Evolutionary conservation across 192 early-diverging fungal genomes (phyloP), one percentile per base, ranked within the genome.

Genomic region (Linnemannia schmuckeri): DNA sequence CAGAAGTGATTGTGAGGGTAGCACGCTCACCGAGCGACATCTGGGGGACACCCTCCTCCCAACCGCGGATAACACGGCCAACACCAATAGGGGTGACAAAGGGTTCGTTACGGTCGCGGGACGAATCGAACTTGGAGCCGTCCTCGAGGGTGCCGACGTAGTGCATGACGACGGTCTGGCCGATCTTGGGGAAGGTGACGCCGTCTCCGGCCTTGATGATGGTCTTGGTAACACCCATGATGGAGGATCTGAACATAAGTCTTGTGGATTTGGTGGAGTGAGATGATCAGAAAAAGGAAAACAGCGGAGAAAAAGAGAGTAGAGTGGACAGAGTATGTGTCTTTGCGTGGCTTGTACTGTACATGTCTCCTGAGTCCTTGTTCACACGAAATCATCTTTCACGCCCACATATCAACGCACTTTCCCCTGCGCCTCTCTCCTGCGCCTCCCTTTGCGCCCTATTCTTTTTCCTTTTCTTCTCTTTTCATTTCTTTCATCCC

Each of bases 61-160:
- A 93, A 37, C 91, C 83, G 52, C 89, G 82, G 90, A 99, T 98
- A 78, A 99, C 97, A 82, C 94, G 96, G 10, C 97, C 96, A 61
- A 97, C 95, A 85, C 98, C 98, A 74, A 99, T 98, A n/a, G 85
- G 90, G 91, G 94, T 96, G 33, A 89, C 90, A 81, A 98, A 99
- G 69, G 97, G 95, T 76, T 95, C 79, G 55, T 91, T 90, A 88
- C 97, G 97, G 89, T 98, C 93, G 78, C 88, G 84, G 77, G 96
- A 96, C 75, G 95, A 96, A 88, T 99, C 98, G 81, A 99, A 99
- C 88, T 94, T 92, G 44, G 55, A 87, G 76, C 96, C 97, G 82
- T 95, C 85, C 33, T 87, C 85, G 41, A 96, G 91, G 47, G 76
- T 84, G 35, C 77, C 82, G 46, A 75, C 61, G 27, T 78, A 94